Evolutionary conservation across 2,329 filamentous ascomycete genomes (phyloP), one percentile per base, ranked within the genome.

Genomic region (Epichloe coenophiala): DNA sequence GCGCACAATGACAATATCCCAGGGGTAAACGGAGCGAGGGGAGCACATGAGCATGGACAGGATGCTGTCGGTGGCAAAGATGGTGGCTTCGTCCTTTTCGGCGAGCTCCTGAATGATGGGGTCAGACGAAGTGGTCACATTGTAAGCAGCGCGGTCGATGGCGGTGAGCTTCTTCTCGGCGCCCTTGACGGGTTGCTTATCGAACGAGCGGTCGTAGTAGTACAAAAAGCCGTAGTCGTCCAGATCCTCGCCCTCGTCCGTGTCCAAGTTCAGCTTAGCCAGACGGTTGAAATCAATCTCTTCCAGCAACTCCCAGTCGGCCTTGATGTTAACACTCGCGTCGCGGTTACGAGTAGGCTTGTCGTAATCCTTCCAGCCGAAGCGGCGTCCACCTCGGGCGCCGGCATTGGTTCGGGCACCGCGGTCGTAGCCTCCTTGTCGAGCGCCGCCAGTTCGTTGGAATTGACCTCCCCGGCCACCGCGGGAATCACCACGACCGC

Each of bases 31-130:
- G 52, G 88, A 95, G 63, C 94, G 88, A 53, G 93, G 87, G 48
- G 93, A 83, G 72, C 93, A 98, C 93, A 98, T 98, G 62, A 98
- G 84, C 89, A 96, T 97, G 58, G 91, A 97, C 53, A 98, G 81
- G 61, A 98, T 90, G 71, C 85, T 95, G 69, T 96, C 90, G 43
- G 93, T 96, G 56, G 93, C 89, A 65, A 97, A 98, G 63, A 98
- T 91, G 59, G 88, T 93, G 45, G 90, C 93, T 72, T 96, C 90
- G 64, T 95, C 83, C 75, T 90, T 94, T 61, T 97, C 91, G 56
- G 93, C 87, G 51, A 97, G 81, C 66, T 97, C 91, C 73, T 97
- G 91, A 65, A 98, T 95, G 61, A 98, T 81, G 45, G 93, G 93
- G 67, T 98, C 93, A 59, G 86, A 88, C 23, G 91, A 94, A 11